phyloP scores from a whole-genome alignment of 768 basidiomycete species.

The Hypholoma fasciculare region DNA sequence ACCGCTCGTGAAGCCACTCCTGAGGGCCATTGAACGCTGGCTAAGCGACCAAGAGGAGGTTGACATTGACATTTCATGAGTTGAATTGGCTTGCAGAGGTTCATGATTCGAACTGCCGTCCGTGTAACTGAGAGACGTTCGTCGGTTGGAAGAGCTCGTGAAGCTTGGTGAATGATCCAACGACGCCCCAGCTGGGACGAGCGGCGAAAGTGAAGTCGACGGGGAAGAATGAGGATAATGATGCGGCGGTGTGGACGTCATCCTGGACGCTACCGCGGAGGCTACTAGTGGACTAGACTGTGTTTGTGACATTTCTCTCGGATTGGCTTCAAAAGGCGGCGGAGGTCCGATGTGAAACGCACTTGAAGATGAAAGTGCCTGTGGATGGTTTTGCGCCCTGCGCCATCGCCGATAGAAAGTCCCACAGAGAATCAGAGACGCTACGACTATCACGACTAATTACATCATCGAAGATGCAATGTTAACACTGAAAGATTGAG shows the following conservation, averaged over 20 bases:
- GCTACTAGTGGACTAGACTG: conserved; percentile 17
- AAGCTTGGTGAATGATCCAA: conserved; percentile 9
- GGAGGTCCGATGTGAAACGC: conserved; percentile 5
- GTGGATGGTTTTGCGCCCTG: conserved; percentile 19
- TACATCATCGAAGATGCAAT: background rate
- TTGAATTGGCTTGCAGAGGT: conserved; percentile 3
- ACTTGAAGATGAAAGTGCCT: conserved; percentile 12
- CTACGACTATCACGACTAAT: conserved; percentile 19
- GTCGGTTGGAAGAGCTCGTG: conserved; percentile 14
- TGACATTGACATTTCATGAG: conserved; percentile 11
- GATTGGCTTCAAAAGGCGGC: background rate
- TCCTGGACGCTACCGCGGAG: conserved; percentile 12
- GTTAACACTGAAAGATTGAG: background rate
- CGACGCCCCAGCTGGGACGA: conserved; percentile 9
- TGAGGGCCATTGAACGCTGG: background rate
- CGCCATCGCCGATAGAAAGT: conserved; percentile 18
- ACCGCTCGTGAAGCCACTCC: background rate
- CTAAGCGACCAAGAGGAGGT: conserved; percentile 3
- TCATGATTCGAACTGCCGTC: conserved; percentile 11
- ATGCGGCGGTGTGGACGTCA: conserved; percentile 9
- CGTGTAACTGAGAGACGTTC: conserved; percentile 14
- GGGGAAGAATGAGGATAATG: conserved; percentile 2
- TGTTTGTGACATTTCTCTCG: conserved; percentile 21
- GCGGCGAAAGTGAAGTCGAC: conserved; percentile 11
- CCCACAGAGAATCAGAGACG: conserved; percentile 18